Conservation (phyloP, 1,139 yeast species). For the Hanseniaspora sp. region DNA sequence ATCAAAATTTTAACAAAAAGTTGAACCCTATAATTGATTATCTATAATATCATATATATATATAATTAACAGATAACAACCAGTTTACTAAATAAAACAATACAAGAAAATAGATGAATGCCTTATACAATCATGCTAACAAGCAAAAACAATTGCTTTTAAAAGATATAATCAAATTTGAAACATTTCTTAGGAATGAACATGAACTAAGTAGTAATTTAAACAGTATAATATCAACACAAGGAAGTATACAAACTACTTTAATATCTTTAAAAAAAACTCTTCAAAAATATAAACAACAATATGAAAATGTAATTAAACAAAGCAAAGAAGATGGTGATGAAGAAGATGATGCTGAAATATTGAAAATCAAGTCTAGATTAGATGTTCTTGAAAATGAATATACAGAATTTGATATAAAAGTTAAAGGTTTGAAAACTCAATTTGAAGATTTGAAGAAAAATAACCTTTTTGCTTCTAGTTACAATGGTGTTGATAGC, state of each 20-base stretch:
- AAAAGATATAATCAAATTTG: slow-evolving; percentile 58
- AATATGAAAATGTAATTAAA: slow-evolving; percentile 41
- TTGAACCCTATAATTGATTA: too few species aligned
- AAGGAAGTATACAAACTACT: slow-evolving; percentile 74
- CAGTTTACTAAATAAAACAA: not conserved
- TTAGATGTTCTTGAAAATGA: slow-evolving; percentile 53
- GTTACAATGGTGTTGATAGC: slow-evolving; percentile 14
- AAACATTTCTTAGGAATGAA: slow-evolving; percentile 52
- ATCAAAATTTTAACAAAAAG: too few species aligned
- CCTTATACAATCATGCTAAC: slow-evolving; percentile 77
- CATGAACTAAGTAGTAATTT: not conserved
- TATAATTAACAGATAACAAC: too few species aligned
- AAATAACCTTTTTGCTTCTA: slow-evolving; percentile 20
- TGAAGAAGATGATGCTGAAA: slow-evolving; percentile 16
- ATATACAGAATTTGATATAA: slow-evolving; percentile 42
- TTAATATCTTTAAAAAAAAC: slow-evolving; percentile 65
- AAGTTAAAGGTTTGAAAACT: slow-evolving; percentile 52
- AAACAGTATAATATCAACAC: slow-evolving; percentile 50
- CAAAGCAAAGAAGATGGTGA: slow-evolving; percentile 34
- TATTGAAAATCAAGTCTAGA: slow-evolving; percentile 52
- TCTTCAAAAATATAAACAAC: slow-evolving; percentile 56
- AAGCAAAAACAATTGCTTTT: slow-evolving; percentile 69
- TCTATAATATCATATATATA: too few species aligned
- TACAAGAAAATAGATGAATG: slow-evolving; percentile 37
- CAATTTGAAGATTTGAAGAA: slow-evolving; percentile 46